Base-by-base conservation (phyloP, 768 basidiomycete species). In the Suillus spraguei region DNA sequence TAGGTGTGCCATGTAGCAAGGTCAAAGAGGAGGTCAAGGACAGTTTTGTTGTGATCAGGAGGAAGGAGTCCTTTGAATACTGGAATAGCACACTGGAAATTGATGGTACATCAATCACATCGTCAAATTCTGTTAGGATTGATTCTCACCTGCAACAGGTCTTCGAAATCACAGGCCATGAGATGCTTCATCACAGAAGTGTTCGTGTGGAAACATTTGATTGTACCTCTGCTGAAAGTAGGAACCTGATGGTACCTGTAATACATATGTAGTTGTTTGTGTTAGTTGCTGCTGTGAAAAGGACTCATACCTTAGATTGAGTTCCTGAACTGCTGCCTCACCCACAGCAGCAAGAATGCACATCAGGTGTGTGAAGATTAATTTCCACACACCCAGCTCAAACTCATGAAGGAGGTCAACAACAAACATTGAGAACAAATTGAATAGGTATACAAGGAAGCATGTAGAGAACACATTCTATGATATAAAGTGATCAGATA, bases 401-500 rank as follows among this genome's bases (percentile, higher is more conserved):
- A 46, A 22, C 46, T 47, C 46, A 14, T 47, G 46, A 6, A 47
- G 22, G 14, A 24, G 46, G 14, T 47, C 61, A 9, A 63, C 69
- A 0, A 72, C 69, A 8, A 80, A 67, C 44, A 76, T 32, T 0
- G 17, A 14, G 35, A 66, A 74, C 7, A 65, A 54, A 49, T 75
- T 67, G 46, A 75, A 63, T 2, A 39, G 59, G 2, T 16, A 22
- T 5, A 9, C 47, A 17, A 7, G 1, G 1, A 78, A 60, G 0
- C 60, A 61, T 10, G 67, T 41, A 0, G 74, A 72, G 60, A 81
- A 81, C 0, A 78, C 72, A 65, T 79, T 81, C 79, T 81, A n/a
- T n/a, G 63, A 14, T 24, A 33, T 22, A 8, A 42, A 42, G 20
- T 20, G 6, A 20, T 42, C 2, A 42, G 42, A 8, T 42, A 42